Evolutionary conservation across 805 yeast genomes (phyloP).

Genomic region (Yamadazyma olivae): DNA sequence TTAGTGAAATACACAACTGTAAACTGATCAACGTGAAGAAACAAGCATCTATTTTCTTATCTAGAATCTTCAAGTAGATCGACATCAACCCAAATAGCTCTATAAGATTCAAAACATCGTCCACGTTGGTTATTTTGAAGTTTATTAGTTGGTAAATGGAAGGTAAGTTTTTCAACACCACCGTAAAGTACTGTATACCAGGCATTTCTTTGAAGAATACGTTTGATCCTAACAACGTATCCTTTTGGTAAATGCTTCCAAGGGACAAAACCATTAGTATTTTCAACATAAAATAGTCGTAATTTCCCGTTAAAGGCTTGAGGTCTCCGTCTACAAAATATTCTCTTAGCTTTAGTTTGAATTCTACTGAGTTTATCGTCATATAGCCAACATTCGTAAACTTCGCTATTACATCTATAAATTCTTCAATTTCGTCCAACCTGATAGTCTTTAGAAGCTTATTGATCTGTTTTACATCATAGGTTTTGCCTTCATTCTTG

Average conservation of each 20-base stretch:
- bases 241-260: conserved; percentile 19
- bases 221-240: conserved; percentile 8
- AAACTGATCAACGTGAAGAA: conserved; percentile 21
- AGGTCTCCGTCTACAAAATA: conserved; percentile 14
- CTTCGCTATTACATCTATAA: conserved; percentile 14
- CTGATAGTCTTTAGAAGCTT: background rate
- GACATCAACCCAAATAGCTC: conserved; percentile 23
- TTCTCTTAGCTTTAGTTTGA: conserved; percentile 9
- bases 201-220: conserved; percentile 15
- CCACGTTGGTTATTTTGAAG: conserved; percentile 10
- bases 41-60: conserved; percentile 25
- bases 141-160: conserved; percentile 15
- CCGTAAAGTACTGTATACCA: conserved; percentile 19
- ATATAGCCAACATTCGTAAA: conserved; percentile 24
- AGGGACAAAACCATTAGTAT: conserved; percentile 19
- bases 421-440: background rate
- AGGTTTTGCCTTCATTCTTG: background rate
- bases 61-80: conserved; percentile 20
- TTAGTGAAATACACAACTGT: conserved; percentile 24
- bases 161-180: conserved; percentile 19
- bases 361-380: conserved; percentile 19
- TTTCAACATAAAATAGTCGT: conserved; percentile 18
- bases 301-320: background rate
- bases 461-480: conserved; percentile 1
- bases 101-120: conserved; percentile 18